Evolutionary conservation across 2,329 filamentous ascomycete species (phyloP), one percentile per base, ranked within the genome.

Genomic region (Calonectria pseudoreteaudii): DNA sequence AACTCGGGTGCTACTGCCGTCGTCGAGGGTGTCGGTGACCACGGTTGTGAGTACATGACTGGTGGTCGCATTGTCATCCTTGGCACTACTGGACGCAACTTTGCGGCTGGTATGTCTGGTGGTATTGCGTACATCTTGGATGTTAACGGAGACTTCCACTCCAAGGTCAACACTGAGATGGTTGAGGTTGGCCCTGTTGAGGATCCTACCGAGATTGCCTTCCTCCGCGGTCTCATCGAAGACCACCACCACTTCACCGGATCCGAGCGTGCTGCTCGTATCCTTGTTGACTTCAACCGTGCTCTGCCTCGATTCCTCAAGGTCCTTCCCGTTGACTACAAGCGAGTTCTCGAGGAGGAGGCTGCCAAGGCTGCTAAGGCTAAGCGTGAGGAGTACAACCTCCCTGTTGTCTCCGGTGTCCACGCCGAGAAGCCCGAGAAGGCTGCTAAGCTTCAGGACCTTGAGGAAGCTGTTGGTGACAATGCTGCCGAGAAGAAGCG

Each of bases 31-130:
- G 91, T 98, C 77, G 96, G 96, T 89, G 96, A 98, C 85, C 96
- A 98, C 84, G 94, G 95, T 76, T 98, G 96, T 83, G 96, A 98
- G 89, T 98, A 98, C 91, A 98, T 98, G 96, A 98, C 96, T 81
- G 96, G 96, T 84, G 96, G 96, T 83, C 95, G 96, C 82, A 90
- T 98, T 66, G 88, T 98, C 77, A 91, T 98, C 81, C 90, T 98
- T 62, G 96, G 96, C 72, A 92, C 91, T 81, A 98, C 95, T 82
- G 96, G 96, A 58, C 96, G 96, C 80, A 98, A 98, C 89, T 98
- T 98, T 82, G 96, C 96, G 80, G 96, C 96, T 75, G 96, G 96
- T 89, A 98, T 98, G 96, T 98, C 96, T 82, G 96, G 96, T 83
- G 96, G 96, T 89, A 98, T 98, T 81, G 96, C 96, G 23, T 98